Base-by-base conservation (phyloP, 371 early-diverging fungal species). In the Syncephalis plumigaleata region DNA sequence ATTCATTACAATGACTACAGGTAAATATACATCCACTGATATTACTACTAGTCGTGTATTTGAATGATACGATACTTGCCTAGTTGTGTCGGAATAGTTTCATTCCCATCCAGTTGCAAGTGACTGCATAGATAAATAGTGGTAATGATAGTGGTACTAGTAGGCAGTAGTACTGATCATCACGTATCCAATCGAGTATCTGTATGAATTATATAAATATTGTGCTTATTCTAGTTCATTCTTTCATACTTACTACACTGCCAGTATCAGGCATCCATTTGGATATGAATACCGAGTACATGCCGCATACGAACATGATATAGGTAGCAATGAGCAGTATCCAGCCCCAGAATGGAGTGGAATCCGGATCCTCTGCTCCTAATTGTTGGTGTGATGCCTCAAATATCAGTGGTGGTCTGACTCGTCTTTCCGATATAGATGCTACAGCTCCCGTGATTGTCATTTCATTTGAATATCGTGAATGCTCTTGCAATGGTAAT, bases 61-160 rank as follows among this genome's bases (percentile, higher is more conserved):
- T n/a, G n/a, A n/a, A n/a, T n/a, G n/a, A n/a, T n/a, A n/a, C n/a
- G n/a, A 31, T 31, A 31, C 17, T 11, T 31, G 31, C 4, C 58
- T 62, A 83, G 49, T 84, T 87, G 50, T 91, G 91, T 20, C 90
- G 66, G 55, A 89, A 90, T 51, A 84, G 80, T 67, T 93, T 91
- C 81, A 91, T 83, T 21, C 92, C 92, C 49, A 93, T 71, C 94
- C 94, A 93, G 60, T 89, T 91, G 72, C 83, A 82, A 23, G 90
- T 60, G n/a, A 87, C 74, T 52, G 81, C 79, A 53, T 81, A 75
- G 9, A 84, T 65, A 44, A 75, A 70, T 13, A 81, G 81, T 27
- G 87, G 75, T 9, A 78, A 74, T 0, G 90, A 79, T 20, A 87
- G 66, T 3, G 91, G 91, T 17, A 88, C 57, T 15, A 93, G 60